Conservation (phyloP, 306 rosid genomes). For the Trifolium fragiferum region DNA sequence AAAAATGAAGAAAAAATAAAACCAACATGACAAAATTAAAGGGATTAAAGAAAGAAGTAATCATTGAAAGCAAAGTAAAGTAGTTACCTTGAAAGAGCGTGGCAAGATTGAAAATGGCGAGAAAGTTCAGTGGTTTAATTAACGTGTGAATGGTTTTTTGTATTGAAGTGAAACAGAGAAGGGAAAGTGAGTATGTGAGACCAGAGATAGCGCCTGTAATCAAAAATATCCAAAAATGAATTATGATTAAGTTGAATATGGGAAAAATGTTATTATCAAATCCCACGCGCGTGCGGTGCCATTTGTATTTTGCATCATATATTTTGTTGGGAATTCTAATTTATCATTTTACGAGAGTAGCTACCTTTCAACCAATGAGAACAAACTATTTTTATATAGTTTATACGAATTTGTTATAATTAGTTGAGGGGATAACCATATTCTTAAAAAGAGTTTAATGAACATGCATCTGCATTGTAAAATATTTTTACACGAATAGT, state of each 20-base stretch:
- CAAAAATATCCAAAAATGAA: no score
- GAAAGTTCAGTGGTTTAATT: not conserved
- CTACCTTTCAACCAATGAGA: no score
- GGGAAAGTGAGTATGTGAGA: not conserved
- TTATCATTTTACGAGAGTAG: no score
- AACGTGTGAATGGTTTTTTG: not conserved
- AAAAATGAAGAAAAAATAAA: not conserved
- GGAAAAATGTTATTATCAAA: not conserved
- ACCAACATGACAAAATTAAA: not conserved
- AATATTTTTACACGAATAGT: no score
- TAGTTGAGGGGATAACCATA: no score
- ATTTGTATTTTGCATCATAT: no score
- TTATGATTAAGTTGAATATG: not conserved
- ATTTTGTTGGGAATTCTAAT: no score
- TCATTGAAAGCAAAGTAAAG: not conserved
- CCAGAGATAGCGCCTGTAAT: not conserved
- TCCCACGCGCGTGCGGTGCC: conserved; percentile 31
- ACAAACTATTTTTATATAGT: no score
- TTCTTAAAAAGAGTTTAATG: no score
- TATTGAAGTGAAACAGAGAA: not conserved
- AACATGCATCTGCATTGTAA: no score
- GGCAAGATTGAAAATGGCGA: conserved; percentile 7
- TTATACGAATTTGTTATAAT: no score
- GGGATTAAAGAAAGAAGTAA: not conserved
- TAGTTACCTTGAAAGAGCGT: not conserved